These are phyloP conservation scores for Paecilomyces dactylethromorphus DNA, from an alignment of 2,329 filamentous ascomycete genomes.

Conservation along the genomic window DNA sequence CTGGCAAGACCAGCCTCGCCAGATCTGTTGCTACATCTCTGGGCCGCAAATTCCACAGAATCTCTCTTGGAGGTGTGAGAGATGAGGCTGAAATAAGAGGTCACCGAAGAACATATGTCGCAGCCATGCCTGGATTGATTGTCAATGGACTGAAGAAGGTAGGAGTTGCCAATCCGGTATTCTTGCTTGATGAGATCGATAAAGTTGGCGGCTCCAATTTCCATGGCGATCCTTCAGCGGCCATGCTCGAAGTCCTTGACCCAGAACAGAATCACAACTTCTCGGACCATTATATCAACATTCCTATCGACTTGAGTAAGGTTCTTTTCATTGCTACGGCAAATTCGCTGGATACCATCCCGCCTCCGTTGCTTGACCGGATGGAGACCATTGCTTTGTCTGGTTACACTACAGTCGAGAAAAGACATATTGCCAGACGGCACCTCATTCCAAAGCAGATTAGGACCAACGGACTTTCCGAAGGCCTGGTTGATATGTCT, in stretches of 20 bases:
- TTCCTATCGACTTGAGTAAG: conserved; percentile 92
- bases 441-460: conserved; percentile 98
- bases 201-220: conserved; percentile 88
- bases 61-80: conserved; percentile 89
- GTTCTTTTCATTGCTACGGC: conserved; percentile 97
- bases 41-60: conserved; percentile 92
- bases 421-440: conserved; percentile 84
- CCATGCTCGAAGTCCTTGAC: conserved; percentile 96
- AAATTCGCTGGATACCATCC: conserved; percentile 90
- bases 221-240: conserved; percentile 91
- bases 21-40: conserved; percentile 88
- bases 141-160: conserved; percentile 93
- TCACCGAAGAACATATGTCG: conserved; percentile 91
- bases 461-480: conserved; percentile 73
- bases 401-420: conserved; percentile 95
- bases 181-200: conserved; percentile 95
- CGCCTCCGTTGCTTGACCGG: conserved; percentile 84
- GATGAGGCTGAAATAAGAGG: conserved; percentile 97
- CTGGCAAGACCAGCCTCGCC: conserved; percentile 92
- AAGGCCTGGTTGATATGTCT: conserved; percentile 68
- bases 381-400: conserved; percentile 95
- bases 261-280: conserved; percentile 96
- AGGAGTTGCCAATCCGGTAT: conserved; percentile 89
- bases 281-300: conserved; percentile 91
- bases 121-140: conserved; percentile 95